Evolutionary conservation across 306 rosid species (phyloP).

Genomic region (Phaseolus lunatus): DNA sequence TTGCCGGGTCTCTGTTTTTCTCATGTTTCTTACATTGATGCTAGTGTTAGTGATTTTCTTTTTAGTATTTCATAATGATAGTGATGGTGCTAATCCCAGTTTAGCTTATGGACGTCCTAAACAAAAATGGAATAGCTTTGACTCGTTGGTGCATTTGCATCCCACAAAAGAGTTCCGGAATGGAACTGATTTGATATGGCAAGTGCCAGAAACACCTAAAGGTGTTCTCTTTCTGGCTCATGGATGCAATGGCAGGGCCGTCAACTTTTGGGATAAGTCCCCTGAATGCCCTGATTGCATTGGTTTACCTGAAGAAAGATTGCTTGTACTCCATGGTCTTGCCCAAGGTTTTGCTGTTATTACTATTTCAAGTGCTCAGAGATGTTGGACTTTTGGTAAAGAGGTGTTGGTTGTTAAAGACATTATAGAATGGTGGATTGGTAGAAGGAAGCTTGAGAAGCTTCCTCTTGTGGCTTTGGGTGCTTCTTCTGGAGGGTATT

Average conservation of each 20-base stretch:
- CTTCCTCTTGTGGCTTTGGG: conserved; percentile 88
- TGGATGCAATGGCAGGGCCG: conserved; percentile 79
- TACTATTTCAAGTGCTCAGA: conserved; percentile 71
- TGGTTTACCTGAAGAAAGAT: conserved; percentile 92
- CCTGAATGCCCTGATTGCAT: conserved; percentile 68
- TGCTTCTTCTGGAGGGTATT: conserved; percentile 92
- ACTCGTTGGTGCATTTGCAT: conserved; percentile 59
- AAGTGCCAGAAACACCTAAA: conserved; percentile 80
- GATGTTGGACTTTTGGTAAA: conserved; percentile 74
- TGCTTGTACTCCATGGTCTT: conserved; percentile 76
- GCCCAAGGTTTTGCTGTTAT: conserved; percentile 71
- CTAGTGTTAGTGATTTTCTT: conserved; percentile 51
- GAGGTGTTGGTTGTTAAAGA: conserved; percentile 67
- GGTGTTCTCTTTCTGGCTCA: conserved; percentile 92
- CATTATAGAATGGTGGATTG: conserved; percentile 75
- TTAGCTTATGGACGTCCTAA: conserved; percentile 45
- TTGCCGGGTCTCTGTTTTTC: conserved; percentile 44
- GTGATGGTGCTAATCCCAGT: conserved; percentile 38
- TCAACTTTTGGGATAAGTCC: conserved; percentile 88
- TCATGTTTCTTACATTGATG: conserved; percentile 50
- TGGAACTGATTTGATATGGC: conserved; percentile 86
- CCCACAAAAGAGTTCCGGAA: conserved; percentile 67
- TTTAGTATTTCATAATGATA: conserved; percentile 38
- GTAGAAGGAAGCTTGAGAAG: conserved; percentile 63
- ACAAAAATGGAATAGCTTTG: conserved; percentile 70